Base-by-base conservation (phyloP, 2,329 filamentous ascomycete genomes). In the Colletotrichum australisinense region DNA sequence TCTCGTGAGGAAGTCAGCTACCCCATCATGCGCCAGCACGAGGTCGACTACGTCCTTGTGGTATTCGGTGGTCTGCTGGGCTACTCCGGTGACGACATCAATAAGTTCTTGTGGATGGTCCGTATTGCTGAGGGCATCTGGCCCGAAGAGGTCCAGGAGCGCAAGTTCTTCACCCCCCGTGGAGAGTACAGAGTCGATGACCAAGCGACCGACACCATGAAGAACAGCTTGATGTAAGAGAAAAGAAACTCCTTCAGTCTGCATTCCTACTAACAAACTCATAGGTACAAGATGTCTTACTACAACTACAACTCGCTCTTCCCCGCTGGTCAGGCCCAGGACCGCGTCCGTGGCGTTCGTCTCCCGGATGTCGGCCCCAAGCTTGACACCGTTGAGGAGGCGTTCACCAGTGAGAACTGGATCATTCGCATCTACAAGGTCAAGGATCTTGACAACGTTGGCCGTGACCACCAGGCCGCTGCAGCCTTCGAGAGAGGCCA, bases 81-180 rank as follows among this genome's bases (percentile, higher is more conserved):
- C 69, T 99, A 99, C 87, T 98, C 95, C 64, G 97, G 97, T 76
- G 97, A 99, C 79, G 97, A 99, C 81, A 98, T 99, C 87, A 99
- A 99, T 89, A 99, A 99, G 87, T 99, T 99, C 88, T 88, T 99
- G 78, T 99, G 97, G 97, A 99, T 99, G 97, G 95, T 99, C 72
- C 92, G 97, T 81, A 99, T 99, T 80, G 97, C 97, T 52, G 97
- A 99, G 85, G 97, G 97, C 76, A 98, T 99, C 85, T 99, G 97
- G 97, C 97, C 97, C n/a, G 95, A 98, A 77, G 96, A 99, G 88
- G 93, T 99, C 78, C 97, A 95, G 86, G 97, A 99, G 86, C 93
- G 97, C 76, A 93, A 96, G 80, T 99, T 96, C 87, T 99, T 99
- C 85, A 99, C 97, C 7, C 80, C 92, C 5, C 92, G 95, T 76